Base-by-base conservation (phyloP, 2,329 filamentous ascomycete genomes). In the Septoria linicola region DNA sequence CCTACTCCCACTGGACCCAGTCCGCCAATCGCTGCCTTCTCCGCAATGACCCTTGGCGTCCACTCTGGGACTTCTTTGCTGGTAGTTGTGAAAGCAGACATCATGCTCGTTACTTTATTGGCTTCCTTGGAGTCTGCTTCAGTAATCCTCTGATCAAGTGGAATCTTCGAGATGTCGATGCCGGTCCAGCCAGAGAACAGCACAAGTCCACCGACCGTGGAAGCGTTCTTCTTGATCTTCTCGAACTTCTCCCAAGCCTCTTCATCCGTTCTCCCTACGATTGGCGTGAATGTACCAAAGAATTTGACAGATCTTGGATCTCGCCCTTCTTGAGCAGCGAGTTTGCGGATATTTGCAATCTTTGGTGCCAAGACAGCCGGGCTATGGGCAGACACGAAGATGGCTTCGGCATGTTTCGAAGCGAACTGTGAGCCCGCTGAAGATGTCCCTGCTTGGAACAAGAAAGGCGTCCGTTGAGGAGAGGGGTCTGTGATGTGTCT, bases 171-270 rank as follows among this genome's bases (percentile, higher is more conserved):
- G 13, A 83, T 70, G 59, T 84, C 80, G 51, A 84, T 81, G 0
- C 81, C 81, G 0, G 85, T 88, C 85, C 85, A 89, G 1, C 85
- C 85, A 19, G 84, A 84, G 60, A 89, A 89, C 14, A 89, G 68
- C 1, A 85, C 82, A 49, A 88, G 64, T 0, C 84, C 85, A 2
- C 86, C 86, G 56, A 85, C 85, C 27, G 79, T 73, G 2, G 79
- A 79, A 0, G 82, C 85, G 61, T 87, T 80, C 48, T 77, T 75
- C 13, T 77, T 74, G 51, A 81, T 81, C 2, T 85, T 79, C 0
- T 74, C 70, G 43, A 83, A 80, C 67, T 88, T 88, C 8, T 75
- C 78, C 51, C 75, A 69, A 0, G 86, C 85, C 63, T 87, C 84
- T 49, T 83, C 81, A 57, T 85, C 78, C 0, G 84, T 88, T 30